These are phyloP conservation scores for Penicillium polonicum DNA, from an alignment of 2,329 filamentous ascomycete genomes.

Conservation along the genomic window DNA sequence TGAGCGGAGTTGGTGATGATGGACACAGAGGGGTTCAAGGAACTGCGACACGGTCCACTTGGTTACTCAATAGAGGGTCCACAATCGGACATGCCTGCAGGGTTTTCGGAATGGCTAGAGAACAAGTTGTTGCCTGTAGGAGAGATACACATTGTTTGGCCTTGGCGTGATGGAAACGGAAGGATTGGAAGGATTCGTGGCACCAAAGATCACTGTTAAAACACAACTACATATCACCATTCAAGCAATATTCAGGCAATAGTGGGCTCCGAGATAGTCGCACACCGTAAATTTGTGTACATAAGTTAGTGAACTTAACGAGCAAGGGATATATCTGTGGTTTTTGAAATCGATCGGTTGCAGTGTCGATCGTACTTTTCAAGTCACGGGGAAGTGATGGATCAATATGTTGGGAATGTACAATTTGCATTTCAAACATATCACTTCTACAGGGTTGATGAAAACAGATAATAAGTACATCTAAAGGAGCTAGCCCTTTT, in stretches of 20 bases:
- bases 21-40: slow-evolving; percentile 10
- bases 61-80: slow-evolving; percentile 2
- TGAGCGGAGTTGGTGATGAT: slow-evolving; percentile 19
- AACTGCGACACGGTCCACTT: slow-evolving; percentile 22
- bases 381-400: slow-evolving; percentile 9
- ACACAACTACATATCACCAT: not conserved
- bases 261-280: not conserved
- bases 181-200: slow-evolving; percentile 7
- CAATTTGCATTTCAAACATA: slow-evolving; percentile 7
- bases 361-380: not conserved
- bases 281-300: not conserved
- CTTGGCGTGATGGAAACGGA: slow-evolving; percentile 15
- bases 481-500: not conserved
- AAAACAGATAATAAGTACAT: not conserved
- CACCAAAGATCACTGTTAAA: not conserved
- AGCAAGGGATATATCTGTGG: slow-evolving; percentile 13
- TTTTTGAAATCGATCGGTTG: not conserved
- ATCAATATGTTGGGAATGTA: slow-evolving; percentile 11
- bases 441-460: not conserved
- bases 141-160: not conserved
- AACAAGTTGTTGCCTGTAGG: slow-evolving; percentile 2
- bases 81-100: slow-evolving; percentile 20
- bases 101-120: slow-evolving; percentile 17
- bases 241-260: too few species aligned
- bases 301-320: slow-evolving; percentile 3